Conservation (phyloP, 148 eudicot genomes). For the Heliamphora exappendiculata region DNA sequence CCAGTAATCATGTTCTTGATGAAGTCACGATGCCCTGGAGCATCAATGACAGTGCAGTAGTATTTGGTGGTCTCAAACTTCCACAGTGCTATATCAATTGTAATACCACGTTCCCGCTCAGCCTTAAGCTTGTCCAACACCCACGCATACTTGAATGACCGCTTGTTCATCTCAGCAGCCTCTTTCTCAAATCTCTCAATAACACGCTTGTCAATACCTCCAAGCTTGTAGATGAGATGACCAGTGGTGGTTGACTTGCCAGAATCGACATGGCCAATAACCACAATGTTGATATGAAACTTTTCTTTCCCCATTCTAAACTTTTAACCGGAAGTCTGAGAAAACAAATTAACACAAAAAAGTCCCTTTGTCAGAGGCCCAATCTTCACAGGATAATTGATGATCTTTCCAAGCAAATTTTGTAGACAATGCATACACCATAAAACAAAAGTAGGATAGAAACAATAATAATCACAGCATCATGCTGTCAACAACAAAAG, state of each 20-base stretch:
- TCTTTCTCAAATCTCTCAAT: constrained; percentile 40
- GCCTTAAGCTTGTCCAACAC: constrained; percentile 53
- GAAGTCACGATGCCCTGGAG: constrained; percentile 56
- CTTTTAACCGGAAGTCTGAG: too few relatives aligned
- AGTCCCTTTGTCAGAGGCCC: too few relatives aligned
- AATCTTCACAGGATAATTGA: too few relatives aligned
- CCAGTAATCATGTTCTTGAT: constrained; percentile 63
- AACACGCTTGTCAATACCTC: constrained; percentile 44
- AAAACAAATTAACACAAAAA: too few relatives aligned
- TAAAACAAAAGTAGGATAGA: too few relatives aligned
- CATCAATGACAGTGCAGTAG: constrained; percentile 60
- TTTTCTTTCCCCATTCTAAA: constrained; percentile 31
- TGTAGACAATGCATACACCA: too few relatives aligned
- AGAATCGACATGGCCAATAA: constrained; percentile 38
- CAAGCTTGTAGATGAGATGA: constrained; percentile 39
- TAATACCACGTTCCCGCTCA: constrained; percentile 64
- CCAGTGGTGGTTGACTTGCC: constrained; percentile 39
- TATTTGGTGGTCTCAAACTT: constrained; percentile 61
- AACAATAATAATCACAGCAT: too few relatives aligned
- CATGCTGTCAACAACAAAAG: too few relatives aligned
- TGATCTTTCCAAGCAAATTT: too few relatives aligned
- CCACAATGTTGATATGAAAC: constrained; percentile 28
- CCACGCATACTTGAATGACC: constrained; percentile 41
- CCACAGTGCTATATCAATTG: constrained; percentile 56
- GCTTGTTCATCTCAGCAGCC: constrained; percentile 42